These are phyloP conservation scores for Sechiopsis laciniata DNA, from an alignment of 306 rosid genomes.

Conservation along the genomic window DNA sequence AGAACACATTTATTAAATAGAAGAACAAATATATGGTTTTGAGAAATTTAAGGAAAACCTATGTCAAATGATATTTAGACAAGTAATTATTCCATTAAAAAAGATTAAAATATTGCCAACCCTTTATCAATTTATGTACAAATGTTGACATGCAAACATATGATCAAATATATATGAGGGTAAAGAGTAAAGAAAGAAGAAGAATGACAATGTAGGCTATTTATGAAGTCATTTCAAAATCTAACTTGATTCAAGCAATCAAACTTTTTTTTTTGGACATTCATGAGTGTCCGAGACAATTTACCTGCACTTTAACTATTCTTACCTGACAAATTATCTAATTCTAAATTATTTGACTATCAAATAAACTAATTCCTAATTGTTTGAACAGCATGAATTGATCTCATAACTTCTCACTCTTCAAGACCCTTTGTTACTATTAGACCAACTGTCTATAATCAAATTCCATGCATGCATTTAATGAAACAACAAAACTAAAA, in stretches of 20 bases:
- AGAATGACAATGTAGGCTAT: neutral
- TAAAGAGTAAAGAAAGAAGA: neutral
- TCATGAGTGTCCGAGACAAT: too few relatives aligned
- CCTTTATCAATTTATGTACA: neutral
- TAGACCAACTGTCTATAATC: neutral
- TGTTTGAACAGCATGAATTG: too few relatives aligned
- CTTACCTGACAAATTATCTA: too few relatives aligned
- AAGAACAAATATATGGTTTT: neutral
- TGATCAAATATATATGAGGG: neutral
- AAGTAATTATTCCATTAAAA: neutral
- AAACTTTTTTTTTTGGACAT: too few relatives aligned
- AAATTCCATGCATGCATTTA: neutral
- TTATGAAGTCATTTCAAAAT: neutral
- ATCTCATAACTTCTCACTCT: too few relatives aligned
- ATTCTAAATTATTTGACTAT: too few relatives aligned
- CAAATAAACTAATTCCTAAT: too few relatives aligned
- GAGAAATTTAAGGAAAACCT: neutral
- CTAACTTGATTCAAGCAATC: neutral
- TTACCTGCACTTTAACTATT: too few relatives aligned
- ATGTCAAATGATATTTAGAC: neutral
- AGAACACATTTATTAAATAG: neutral
- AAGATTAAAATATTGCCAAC: neutral
- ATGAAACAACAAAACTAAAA: neutral
- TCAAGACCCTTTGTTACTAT: too few relatives aligned
- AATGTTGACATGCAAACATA: slow-evolving; percentile 11